Evolutionary conservation across 164 flowering plant species (phyloP).

Genomic region (Berberis thunbergii): DNA sequence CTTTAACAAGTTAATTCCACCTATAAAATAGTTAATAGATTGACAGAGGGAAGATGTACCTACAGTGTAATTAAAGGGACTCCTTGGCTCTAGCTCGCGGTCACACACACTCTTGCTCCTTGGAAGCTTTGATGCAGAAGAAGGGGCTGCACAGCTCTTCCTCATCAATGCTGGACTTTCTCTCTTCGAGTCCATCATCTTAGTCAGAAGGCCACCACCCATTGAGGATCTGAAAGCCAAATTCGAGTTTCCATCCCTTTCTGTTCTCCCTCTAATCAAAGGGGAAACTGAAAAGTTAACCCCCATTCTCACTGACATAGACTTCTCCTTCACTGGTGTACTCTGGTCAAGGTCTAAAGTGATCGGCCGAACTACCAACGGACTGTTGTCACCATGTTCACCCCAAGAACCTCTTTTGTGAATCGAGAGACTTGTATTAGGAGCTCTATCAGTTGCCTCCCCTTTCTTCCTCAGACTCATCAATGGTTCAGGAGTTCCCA

Average conservation of each 20-base stretch:
- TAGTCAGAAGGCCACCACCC: conserved; percentile 43
- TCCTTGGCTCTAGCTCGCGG: conserved; percentile 44
- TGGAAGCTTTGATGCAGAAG: conserved; percentile 40
- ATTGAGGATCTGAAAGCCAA: conserved; percentile 40
- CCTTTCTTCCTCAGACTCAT: conserved; percentile 61
- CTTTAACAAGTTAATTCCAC: too few relatives aligned
- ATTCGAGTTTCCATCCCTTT: conserved; percentile 34
- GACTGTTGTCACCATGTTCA: conserved; percentile 31
- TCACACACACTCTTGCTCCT: conserved; percentile 80
- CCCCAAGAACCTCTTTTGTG: conserved; percentile 80
- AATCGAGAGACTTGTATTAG: conserved; percentile 13
- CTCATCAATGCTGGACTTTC: conserved; percentile 48
- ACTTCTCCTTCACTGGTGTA: conserved; percentile 53
- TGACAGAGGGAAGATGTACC: conserved; percentile 49
- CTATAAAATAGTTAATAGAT: too few relatives aligned
- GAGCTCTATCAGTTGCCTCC: conserved; percentile 17
- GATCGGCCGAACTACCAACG: conserved; percentile 45
- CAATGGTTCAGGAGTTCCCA: conserved; percentile 87
- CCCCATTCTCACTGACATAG: conserved; percentile 16
- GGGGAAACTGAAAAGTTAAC: conserved; percentile 13
- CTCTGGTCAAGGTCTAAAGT: conserved; percentile 65
- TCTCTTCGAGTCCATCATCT: conserved; percentile 40
- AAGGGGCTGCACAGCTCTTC: conserved; percentile 47
- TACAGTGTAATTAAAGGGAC: conserved; percentile 72
- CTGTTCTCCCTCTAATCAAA: conserved; percentile 28